Percentiles rank a stretch among this genome's conserved stretches.
phyloP scores from a whole-genome alignment of 2,329 filamentous ascomycete genomes.

The Calonectria pauciramosa region DNA sequence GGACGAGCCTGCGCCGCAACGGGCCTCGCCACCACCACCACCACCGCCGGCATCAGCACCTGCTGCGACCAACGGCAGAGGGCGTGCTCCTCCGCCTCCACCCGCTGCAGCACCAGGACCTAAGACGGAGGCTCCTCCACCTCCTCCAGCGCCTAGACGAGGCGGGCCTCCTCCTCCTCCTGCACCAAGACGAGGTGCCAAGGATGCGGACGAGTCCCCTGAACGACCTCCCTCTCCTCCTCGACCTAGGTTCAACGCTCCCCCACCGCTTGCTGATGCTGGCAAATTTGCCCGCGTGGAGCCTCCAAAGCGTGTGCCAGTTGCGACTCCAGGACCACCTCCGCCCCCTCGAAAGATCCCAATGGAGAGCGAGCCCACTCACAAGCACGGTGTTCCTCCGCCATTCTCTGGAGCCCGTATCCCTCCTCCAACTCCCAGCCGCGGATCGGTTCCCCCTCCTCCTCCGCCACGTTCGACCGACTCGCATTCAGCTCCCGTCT shows the following conservation, averaged over 20 bases:
- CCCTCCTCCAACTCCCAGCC: slow-evolving; percentile 83
- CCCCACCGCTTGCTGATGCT: slow-evolving; percentile 89
- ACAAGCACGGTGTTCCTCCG: slow-evolving; percentile 83
- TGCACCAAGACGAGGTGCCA: slow-evolving; percentile 71
- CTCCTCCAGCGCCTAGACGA: slow-evolving; percentile 44
- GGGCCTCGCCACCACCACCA: slow-evolving; percentile 40
- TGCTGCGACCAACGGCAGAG: slow-evolving; percentile 49
- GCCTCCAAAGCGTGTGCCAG: slow-evolving; percentile 44
- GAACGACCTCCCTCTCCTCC: slow-evolving; percentile 79
- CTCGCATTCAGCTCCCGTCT: slow-evolving; percentile 30
- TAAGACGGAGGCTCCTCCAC: slow-evolving; percentile 45
- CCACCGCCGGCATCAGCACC: slow-evolving; percentile 44
- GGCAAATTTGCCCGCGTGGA: slow-evolving; percentile 82
- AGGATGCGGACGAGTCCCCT: slow-evolving; percentile 67
- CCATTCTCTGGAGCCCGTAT: slow-evolving; percentile 79
- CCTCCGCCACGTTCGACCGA: slow-evolving; percentile 65
- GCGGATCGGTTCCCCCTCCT: slow-evolving; percentile 79
- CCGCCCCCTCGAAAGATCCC: slow-evolving; percentile 70
- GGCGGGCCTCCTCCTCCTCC: slow-evolving; percentile 52
- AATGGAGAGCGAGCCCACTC: slow-evolving; percentile 70
- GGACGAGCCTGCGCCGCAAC: slow-evolving; percentile 27
- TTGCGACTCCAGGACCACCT: slow-evolving; percentile 50
- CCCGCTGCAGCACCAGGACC: slow-evolving; percentile 48
- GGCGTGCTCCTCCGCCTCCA: slow-evolving; percentile 55
- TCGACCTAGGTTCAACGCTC: slow-evolving; percentile 82